These are phyloP conservation scores for Dactylonectria macrodidyma DNA, from an alignment of 2,329 filamentous ascomycete species.

Conservation along the genomic window DNA sequence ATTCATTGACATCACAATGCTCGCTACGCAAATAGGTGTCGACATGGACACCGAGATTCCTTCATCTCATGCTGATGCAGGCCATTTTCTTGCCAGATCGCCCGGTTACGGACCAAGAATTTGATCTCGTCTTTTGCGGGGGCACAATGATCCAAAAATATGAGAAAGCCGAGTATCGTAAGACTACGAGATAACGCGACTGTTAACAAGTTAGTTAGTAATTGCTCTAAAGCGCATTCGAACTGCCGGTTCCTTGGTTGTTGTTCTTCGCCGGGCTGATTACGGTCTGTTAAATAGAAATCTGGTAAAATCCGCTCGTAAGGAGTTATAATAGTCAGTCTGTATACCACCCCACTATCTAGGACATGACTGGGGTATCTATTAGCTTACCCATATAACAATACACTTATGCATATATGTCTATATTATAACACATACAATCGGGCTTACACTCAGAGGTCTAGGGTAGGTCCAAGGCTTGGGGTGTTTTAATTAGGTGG, in stretches of 20 bases:
- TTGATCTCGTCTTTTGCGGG: conserved; percentile 9
- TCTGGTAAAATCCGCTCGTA: no score
- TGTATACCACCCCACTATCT: no score
- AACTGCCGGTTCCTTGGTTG: neutral
- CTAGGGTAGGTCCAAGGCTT: no score
- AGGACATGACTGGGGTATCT: no score
- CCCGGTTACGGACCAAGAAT: neutral
- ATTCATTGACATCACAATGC: conserved; percentile 17
- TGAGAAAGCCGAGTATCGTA: neutral
- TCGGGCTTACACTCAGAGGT: no score
- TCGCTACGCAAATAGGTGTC: conserved; percentile 12
- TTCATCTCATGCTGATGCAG: neutral
- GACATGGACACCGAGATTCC: conserved; percentile 4
- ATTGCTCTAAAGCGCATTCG: conserved; percentile 1
- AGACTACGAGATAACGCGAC: neutral
- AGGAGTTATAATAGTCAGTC: no score
- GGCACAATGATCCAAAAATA: conserved; percentile 6
- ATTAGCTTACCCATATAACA: no score
- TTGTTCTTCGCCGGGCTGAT: neutral
- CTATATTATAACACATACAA: no score
- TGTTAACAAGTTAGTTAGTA: conserved; percentile 12
- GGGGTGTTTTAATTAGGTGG: no score
- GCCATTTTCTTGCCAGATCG: neutral
- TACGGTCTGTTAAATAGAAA: no score
- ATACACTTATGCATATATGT: no score